Evolutionary conservation across 2,329 filamentous ascomycete genomes (phyloP).

Genomic region (Ophiostoma piceae): DNA sequence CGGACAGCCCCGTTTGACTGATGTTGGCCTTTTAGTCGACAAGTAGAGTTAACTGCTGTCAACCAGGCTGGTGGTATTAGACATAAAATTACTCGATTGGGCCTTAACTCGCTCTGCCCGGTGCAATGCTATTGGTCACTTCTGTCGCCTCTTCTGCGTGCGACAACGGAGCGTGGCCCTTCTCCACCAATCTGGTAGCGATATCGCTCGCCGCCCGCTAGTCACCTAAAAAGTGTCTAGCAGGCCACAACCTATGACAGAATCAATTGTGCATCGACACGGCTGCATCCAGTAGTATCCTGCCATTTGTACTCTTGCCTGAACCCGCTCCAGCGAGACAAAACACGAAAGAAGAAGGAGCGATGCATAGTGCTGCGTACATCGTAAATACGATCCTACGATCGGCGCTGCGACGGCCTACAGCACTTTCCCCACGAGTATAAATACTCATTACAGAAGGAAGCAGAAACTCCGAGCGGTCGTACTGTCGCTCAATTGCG

Average conservation of each 20-base stretch:
- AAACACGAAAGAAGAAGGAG: neutral
- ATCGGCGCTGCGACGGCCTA: conserved; percentile 13
- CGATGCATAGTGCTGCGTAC: neutral
- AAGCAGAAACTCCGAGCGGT: neutral
- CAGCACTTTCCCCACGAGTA: conserved; percentile 2
- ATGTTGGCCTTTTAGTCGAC: neutral
- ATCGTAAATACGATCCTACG: conserved; percentile 19
- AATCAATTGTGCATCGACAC: conserved; percentile 7
- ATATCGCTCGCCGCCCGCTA: conserved; percentile 22
- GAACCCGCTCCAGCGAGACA: conserved; percentile 1
- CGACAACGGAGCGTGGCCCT: conserved; percentile 23
- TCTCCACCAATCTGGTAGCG: conserved; percentile 22
- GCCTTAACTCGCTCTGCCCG: neutral
- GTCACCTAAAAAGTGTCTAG: neutral
- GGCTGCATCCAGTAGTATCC: conserved; percentile 9
- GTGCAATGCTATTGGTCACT: conserved; percentile 5
- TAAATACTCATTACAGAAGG: neutral
- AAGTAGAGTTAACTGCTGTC: neutral
- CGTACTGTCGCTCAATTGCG: neutral
- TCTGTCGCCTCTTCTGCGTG: neutral
- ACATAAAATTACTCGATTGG: conserved; percentile 13
- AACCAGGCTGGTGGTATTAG: conserved; percentile 12
- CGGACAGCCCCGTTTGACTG: too few relatives aligned
- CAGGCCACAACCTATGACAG: neutral
- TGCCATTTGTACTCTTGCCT: neutral